Evolutionary conservation across 169 alveolate genomes (phyloP), one percentile per base, ranked within the genome.

Genomic region (Plasmodium relictum): DNA sequence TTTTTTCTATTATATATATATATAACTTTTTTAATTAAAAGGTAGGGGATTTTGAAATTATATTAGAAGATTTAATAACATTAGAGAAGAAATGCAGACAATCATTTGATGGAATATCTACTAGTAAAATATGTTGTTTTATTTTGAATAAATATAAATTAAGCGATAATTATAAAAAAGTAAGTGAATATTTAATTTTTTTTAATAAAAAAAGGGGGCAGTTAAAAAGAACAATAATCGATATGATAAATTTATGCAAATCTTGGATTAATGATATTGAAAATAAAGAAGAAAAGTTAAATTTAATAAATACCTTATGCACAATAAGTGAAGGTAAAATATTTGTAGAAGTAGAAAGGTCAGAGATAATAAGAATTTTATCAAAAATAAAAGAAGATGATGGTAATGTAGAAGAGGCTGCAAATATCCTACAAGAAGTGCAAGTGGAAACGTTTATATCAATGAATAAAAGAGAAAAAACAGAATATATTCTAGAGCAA

Each of bases 391-490:
- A 80, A 69, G 96, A 94, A 72, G 93, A 74, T 12, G 89, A 71
- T 16, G 96, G 96, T 12, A 74, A 92, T 37, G 73, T 94, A 8
- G 92, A 83, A 66, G 96, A 86, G 52, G 93, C 96, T n/a, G 93
- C 94, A 14, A 74, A 85, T 22, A 61, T 92, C 12, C 42, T 94
- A 48, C 96, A 94, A 58, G 92, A 94, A n/a, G 88, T 68, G 0
- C 92, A 93, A 93, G 94, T 94, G 14, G 96, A 94, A 54, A 94
- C 96, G 12, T 94, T 92, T 71, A 94, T 93, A 12, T 74, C 91
- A 18, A 54, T 94, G 76, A 73, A 88, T 39, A 94, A 90, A 88
- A 74, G 76, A 66, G 94, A 89, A 44, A 94, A 94, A 66, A 92
- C 89, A 58, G 88, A 74, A 24, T 94, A 94, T 63, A 86, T 94